phyloP scores from a whole-genome alignment of 2,329 filamentous ascomycete genomes.

The Nemania abortiva region DNA sequence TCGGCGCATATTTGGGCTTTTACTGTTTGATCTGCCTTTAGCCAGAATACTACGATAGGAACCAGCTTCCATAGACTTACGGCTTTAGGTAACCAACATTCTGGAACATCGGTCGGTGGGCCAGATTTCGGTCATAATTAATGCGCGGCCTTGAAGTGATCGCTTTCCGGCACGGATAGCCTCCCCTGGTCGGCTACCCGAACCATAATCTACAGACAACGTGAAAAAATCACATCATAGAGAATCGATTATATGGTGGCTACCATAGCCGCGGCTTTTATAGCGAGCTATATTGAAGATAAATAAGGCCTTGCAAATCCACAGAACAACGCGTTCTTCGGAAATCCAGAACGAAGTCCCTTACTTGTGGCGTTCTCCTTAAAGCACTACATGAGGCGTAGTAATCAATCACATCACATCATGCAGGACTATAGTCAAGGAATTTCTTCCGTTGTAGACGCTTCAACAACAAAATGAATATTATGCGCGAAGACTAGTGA shows the following conservation, averaged over 20 bases:
- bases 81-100: conserved; percentile 39
- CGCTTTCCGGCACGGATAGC: conserved; percentile 32
- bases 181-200: conserved; percentile 30
- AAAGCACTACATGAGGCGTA: not conserved
- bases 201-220: conserved; percentile 7
- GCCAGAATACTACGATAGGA: conserved; percentile 52
- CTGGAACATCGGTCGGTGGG: conserved; percentile 55
- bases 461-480: no score
- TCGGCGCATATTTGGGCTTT: conserved; percentile 25
- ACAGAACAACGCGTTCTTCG: not conserved
- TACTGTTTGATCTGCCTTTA: conserved; percentile 57
- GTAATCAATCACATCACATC: not conserved
- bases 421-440: not conserved
- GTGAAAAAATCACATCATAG: not conserved
- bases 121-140: conserved; percentile 42
- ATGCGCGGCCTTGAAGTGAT: conserved; percentile 31
- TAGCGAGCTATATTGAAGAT: not conserved
- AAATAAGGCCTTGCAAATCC: not conserved
- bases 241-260: not conserved
- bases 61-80: conserved; percentile 41
- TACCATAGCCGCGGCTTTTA: not conserved
- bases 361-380: not conserved
- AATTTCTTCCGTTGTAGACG: no score
- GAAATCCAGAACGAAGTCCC: not conserved
- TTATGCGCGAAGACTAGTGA: not conserved